Evolutionary conservation across 2,329 filamentous ascomycete species (phyloP), one percentile per base, ranked within the genome.

Genomic region (Alternaria burnsii): DNA sequence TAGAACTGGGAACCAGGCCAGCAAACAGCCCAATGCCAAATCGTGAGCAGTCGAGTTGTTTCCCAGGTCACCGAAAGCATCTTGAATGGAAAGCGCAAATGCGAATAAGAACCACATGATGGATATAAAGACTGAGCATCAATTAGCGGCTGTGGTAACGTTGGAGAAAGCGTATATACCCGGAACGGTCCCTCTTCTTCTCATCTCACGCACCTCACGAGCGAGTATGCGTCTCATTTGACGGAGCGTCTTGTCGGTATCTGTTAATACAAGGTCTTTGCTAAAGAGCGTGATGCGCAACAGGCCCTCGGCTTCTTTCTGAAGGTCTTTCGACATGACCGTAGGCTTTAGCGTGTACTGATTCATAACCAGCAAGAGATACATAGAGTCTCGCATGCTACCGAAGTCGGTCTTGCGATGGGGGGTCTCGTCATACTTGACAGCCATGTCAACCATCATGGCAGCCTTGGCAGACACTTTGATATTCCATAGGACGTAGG

Each of bases 1-100:
- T 7, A 84, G 64, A 8, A 83, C 71, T 0, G 82, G 82, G 2
- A 84, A 73, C 82, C 82, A 84, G 5, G 78, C 75, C 4, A 83
- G 71, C 5, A 83, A 55, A 34, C 82, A 67, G 3, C 82, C 82
- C 0, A 84, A 62, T 1, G 81, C 78, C 0, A 84, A 73, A 55
- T 82, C 79, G 50, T 83, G 81, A 0, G 82, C 80, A 1, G 77
- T 80, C 3, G 78, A 71, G 36, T 81, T 81, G 11, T 76, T 62
- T 2, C 81, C 81, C 0, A 80, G 51, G 5, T 71, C 62, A 2
- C 67, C 72, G 40, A 80, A 80, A 0, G 78, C 75, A 7, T 71
- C 65, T 62, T 79, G 71, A 14, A 80, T 77, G 1, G 76, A 78
- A 14, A 80, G 70, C 0, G 68, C 75, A 3, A 80, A 70, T 3